Percentiles rank a stretch among this genome's conserved stretches.
Evolutionary conservation across 345 rosid genomes (phyloP).

Genomic region (Anastatica hierochuntica): DNA sequence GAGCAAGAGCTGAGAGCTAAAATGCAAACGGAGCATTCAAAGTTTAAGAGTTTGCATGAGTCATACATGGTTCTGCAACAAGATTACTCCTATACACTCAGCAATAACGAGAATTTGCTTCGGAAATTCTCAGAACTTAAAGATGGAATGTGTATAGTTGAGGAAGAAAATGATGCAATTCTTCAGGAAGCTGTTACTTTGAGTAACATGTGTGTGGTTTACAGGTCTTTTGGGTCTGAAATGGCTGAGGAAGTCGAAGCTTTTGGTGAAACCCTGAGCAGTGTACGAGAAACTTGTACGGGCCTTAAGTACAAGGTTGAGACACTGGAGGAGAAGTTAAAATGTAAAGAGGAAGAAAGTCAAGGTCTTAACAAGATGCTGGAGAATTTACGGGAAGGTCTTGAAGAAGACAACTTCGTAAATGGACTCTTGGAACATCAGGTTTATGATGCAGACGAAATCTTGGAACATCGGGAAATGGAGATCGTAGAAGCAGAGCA

Average conservation of each 20-base stretch:
- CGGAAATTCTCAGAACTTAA: constrained; percentile 36
- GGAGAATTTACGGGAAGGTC: constrained; percentile 43
- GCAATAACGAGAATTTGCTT: constrained; percentile 39
- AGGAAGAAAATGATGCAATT: constrained; percentile 46
- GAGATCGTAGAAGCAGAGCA: constrained; percentile 55
- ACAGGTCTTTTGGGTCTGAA: constrained; percentile 45
- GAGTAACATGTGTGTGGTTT: constrained; percentile 40
- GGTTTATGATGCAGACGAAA: constrained; percentile 38
- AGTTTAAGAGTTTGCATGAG: constrained; percentile 38
- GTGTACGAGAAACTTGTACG: constrained; percentile 24
- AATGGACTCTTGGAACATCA: constrained; percentile 45
- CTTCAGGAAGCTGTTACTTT: constrained; percentile 45
- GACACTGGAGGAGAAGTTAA: constrained; percentile 39
- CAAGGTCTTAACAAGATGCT: constrained; percentile 34
- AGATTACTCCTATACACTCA: constrained; percentile 36
- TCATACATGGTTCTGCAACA: constrained; percentile 38
- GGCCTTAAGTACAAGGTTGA: constrained; percentile 41
- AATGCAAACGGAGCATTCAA: constrained; percentile 27
- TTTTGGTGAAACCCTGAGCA: constrained; percentile 32
- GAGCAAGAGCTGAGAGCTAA: constrained; percentile 36
- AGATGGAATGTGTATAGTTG: constrained; percentile 38
- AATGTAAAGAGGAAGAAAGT: constrained; percentile 41
- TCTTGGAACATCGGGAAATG: constrained; percentile 39
- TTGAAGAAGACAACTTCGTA: constrained; percentile 40
- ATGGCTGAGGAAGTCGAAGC: constrained; percentile 43